Base-by-base conservation (phyloP, 1,284 basidiomycete species). In the Ustilago lituana region DNA sequence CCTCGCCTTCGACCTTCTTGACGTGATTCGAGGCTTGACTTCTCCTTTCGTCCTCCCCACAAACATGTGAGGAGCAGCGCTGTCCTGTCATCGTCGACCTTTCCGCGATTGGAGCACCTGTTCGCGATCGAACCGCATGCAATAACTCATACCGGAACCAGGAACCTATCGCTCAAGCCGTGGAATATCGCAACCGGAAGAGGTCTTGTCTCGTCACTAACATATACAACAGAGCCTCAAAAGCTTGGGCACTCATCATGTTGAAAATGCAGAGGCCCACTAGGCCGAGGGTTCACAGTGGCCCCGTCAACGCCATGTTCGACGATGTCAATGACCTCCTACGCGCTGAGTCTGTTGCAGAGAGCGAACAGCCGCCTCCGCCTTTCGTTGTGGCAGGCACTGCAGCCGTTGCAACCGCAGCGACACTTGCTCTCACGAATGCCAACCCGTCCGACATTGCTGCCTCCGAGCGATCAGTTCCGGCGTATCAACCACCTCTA, bases 401-500 rank as follows among this genome's bases (percentile, higher is more conserved):
- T n/a, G n/a, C 51, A 2, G 56, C 56, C 19, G 22, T 51, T 17
- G 43, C 62, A n/a, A 65, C 56, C 4, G 62, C 56, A 14, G 62
- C 56, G 11, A 55, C 56, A 3, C 40, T 65, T 20, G 50, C 55
- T 11, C 32, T 64, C 6, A 55, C 50, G 17, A 49, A 50, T 17
- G 5, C 26, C 6, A 31, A 49, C 19, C 15, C 20, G 3, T 35
- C 37, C 8, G 37, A 24, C 26, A 32, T 36, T 6, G 55, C 65
- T 20, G 41, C 54, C 14, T 62, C 59, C 19, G 51, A 59, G 19
- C 51, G 40, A 10, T 49, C 56, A 1, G 61, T 58, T 5, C 67
- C 67, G 24, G 57, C 56, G n/a, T 70, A 70, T 20, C 48, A 46
- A 20, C 62, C 63, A 5, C 68, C 58, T 20, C 43, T 71, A 2